Base-by-base conservation (phyloP, 169 alveolate genomes). In the Eimeria praecox region DNA sequence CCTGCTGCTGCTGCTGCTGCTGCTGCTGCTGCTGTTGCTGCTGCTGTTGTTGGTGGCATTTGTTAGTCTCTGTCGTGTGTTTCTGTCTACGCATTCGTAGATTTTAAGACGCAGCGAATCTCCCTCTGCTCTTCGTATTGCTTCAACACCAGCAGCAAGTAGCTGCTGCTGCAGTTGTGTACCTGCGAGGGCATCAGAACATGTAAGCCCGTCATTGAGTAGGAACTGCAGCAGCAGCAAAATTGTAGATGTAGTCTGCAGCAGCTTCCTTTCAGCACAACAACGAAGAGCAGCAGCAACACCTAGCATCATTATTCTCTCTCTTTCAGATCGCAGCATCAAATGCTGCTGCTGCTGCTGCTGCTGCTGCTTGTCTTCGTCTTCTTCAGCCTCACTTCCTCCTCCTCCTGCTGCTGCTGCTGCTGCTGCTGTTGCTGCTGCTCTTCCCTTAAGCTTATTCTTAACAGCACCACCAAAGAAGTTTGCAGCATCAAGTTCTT, bases 131-230 rank as follows among this genome's bases (percentile, higher is more conserved):
- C 62, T 27, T 30, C 86, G 95, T n/a, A 90, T 90, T 3, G 90
- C 56, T 16, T 82, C 59, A 42, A 73, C 90, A 16, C 95, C 95
- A 30, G 89, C 95, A 38, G 95, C 90, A 62, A 90, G 82, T 80
- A 90, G 90, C 66, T 22, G 73, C 82, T 90, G 95, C 90, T 90
- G 95, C 90, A 90, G 95, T 75, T 6, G 49, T 69, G 82, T 77
- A n/a, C 54, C 66, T 1, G 64, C 90, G 1, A 77, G 33, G 4
- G 90, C 90, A 2, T 73, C 95, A 22, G 80, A 69, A 2, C 59
- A 12, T 0, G 66, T 1, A 10, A 90, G 46, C 22, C 80, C 90
- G 1, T 71, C n/a, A 3, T 44, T 8, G 44, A 90, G 82, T 62
- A 90, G 82, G 66, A 90, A 90, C 59, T 73, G 95, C 56, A 90